phyloP scores from a whole-genome alignment of 1,139 yeast genomes.

The Scheffersomyces titani region DNA sequence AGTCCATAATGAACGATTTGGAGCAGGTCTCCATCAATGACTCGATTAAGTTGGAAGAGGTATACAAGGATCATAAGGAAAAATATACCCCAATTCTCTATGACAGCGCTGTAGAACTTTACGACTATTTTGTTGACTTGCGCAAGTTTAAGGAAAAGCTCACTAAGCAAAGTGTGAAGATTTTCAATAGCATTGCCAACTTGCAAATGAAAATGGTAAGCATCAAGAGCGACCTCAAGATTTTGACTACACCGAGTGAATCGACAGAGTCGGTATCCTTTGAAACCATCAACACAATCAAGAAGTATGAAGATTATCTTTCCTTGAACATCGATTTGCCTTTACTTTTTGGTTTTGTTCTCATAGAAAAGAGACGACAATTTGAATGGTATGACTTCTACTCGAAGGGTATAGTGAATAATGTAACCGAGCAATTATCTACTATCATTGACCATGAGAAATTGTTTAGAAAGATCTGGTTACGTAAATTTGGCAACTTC shows the following conservation, averaged over 20 bases:
- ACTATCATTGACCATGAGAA: slow-evolving; percentile 60
- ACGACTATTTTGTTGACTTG: slow-evolving; percentile 16
- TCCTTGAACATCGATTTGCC: slow-evolving; percentile 75
- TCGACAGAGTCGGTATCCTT: slow-evolving; percentile 13
- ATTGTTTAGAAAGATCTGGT: slow-evolving; percentile 62
- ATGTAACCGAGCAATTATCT: slow-evolving; percentile 62
- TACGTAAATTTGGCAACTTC: slow-evolving; percentile 55
- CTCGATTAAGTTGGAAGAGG: slow-evolving; percentile 10
- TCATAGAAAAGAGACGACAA: slow-evolving; percentile 72
- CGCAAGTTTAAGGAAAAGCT: slow-evolving; percentile 29
- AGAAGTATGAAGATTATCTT: slow-evolving; percentile 45
- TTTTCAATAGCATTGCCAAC: slow-evolving; percentile 36
- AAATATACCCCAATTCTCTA: slow-evolving; percentile 14
- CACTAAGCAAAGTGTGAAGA: slow-evolving; percentile 19
- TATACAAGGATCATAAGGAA: slow-evolving; percentile 18
- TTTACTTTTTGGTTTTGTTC: slow-evolving; percentile 71
- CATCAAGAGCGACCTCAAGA: slow-evolving; percentile 31
- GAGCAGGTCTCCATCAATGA: slow-evolving; percentile 13
- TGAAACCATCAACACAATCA: slow-evolving; percentile 30
- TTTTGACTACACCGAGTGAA: slow-evolving; percentile 9
- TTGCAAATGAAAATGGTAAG: slow-evolving; percentile 44
- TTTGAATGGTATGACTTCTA: slow-evolving; percentile 63
- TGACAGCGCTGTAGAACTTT: slow-evolving; percentile 13
- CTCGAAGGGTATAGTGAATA: slow-evolving; percentile 49
- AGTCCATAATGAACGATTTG: slow-evolving; percentile 15